Base-by-base conservation (phyloP, 805 yeast species). In the Sugiyamaella boreocaroliniensis region DNA sequence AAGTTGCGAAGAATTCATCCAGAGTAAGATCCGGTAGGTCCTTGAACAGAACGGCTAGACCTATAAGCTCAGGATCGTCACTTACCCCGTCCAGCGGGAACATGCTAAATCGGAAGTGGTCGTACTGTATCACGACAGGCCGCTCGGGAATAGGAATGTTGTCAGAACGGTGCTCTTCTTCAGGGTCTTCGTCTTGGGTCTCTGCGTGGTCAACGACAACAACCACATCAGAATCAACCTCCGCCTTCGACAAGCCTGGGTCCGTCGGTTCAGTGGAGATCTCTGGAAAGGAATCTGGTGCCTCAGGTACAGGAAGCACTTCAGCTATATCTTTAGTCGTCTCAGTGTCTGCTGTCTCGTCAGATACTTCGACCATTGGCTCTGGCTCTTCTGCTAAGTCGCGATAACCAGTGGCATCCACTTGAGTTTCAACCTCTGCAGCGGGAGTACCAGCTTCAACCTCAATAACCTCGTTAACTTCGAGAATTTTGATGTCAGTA, bases 1-100 rank as follows among this genome's bases (percentile, higher is more conserved):
- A 26, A 5, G 40, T 18, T 9, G 12, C 48, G 43, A 58, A 52
- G 9, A 62, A 49, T 26, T 50, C 57, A 44, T 62, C 65, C 19
- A 62, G 20, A 11, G 58, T 26, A 22, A 43, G 16, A 32, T 48
- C 52, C 19, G 48, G 29, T 6, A 10, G 29, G 12, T 44, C 29
- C 5, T 42, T 8, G 22, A 42, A 42, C 37, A 32, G 8, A 2
- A 32, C 37, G 3, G 37, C 37, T 32, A 32, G n/a, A 9, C 8
- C n/a, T 32, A 4, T 14, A 14, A 32, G n/a, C 11, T 32, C 10
- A 5, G 37, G 37, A 14, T 14, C 11, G 4, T 10, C 37, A 32
- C 26, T 22, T 6, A 32, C 37, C 12, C n/a, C 37, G n/a, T 32
- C 12, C n/a, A 32, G 8, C 37, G 37, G 37, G n/a, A 32, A 32